Evolutionary conservation across 352 stramenopile genomes (phyloP), one percentile per base, ranked within the genome.

Genomic region (Phytopythium ostracodes): DNA sequence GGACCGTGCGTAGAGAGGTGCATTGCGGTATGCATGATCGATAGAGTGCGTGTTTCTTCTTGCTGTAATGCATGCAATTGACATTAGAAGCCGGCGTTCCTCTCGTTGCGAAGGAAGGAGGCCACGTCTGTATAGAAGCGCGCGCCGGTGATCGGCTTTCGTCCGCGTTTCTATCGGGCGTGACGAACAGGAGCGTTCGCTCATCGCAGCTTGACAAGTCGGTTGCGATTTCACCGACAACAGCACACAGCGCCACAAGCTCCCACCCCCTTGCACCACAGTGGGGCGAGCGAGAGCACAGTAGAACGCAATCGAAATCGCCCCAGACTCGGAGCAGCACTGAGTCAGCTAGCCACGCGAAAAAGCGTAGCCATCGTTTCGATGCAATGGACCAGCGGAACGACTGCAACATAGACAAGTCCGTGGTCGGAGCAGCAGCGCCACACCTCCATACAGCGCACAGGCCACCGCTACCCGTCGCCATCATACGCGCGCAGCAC

Each of bases 341-440:
- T 47, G 40, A 47, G 40, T 47, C 40, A 47, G 40, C 38, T 15
- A 20, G 9, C 15, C 24, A 24, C 1, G n/a, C 29, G 29, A 33
- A 29, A 50, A 50, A 50, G 43, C 43, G 43, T 50, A 50, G 43
- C 43, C 43, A 50, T 50, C 29, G n/a, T n/a, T n/a, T n/a, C n/a
- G n/a, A n/a, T n/a, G n/a, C 9, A 50, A 15, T n/a, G n/a, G 29
- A 15, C 43, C 43, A 24, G 9, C 43, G 20, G 20, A 29, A 29
- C 43, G 43, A 12, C 20, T 25, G 20, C 43, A 50, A 50, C 43
- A 25, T 20, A n/a, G 17, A 25, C 40, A 47, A 47, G 40, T 25
- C 40, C 31, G 9, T 36, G n/a, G 31, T 9, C 31, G 31, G 31
- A 38, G 33, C 33, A 10, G 1, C 33, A 14, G 7, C 33, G 10